Conservation (phyloP, 306 rosid genomes). For the Medicago ruthenica region DNA sequence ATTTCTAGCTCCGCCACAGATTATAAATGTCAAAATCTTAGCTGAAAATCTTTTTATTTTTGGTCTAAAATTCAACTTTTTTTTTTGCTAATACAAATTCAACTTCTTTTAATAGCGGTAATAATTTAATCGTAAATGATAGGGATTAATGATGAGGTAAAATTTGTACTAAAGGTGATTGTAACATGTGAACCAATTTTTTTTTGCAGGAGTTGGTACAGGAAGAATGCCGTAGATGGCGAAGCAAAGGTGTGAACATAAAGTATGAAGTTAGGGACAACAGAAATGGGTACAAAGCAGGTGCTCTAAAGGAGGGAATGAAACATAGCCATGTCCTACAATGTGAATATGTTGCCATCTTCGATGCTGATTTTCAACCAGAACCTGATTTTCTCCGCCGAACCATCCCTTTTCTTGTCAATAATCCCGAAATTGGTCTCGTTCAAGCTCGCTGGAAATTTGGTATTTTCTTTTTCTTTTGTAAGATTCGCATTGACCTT, state of each 20-base stretch:
- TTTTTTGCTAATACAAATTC: too few relatives aligned
- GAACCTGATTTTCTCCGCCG: conserved; percentile 77
- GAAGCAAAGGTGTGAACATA: conserved; percentile 75
- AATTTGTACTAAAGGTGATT: not conserved
- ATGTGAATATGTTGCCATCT: conserved; percentile 81
- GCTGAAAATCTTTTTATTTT: too few relatives aligned
- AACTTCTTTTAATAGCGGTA: too few relatives aligned
- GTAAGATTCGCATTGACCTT: not conserved
- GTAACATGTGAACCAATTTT: not conserved
- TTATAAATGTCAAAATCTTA: too few relatives aligned
- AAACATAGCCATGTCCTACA: conserved; percentile 65
- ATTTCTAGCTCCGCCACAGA: too few relatives aligned
- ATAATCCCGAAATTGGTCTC: conserved; percentile 71
- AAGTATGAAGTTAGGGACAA: conserved; percentile 84
- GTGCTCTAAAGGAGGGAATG: conserved; percentile 88
- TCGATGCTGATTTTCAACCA: conserved; percentile 94
- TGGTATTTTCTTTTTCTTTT: conserved; percentile 47
- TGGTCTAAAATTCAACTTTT: too few relatives aligned
- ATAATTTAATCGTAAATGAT: too few relatives aligned
- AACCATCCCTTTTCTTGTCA: conserved; percentile 72
- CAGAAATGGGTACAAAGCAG: conserved; percentile 87
- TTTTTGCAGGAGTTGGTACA: conserved; percentile 70
- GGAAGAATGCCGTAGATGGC: conserved; percentile 82
- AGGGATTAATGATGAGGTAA: too few relatives aligned
- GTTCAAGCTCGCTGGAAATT: conserved; percentile 92